Percentiles rank a stretch among this genome's conserved stretches.
These are phyloP conservation scores for Fraxinus excelsior DNA, from an alignment of 257 asterid species.

Conservation along the genomic window DNA sequence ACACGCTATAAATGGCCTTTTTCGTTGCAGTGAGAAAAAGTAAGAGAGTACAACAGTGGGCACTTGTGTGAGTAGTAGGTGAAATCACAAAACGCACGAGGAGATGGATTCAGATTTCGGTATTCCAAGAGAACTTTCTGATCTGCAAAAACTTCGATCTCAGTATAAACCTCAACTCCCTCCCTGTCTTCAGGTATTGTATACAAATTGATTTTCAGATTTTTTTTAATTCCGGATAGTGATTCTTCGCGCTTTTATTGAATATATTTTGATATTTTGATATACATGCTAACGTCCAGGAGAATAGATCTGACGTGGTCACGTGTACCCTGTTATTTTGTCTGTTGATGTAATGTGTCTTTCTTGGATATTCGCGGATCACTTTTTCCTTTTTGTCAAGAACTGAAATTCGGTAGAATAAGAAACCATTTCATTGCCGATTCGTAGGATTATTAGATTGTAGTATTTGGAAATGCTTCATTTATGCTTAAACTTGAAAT, in stretches of 20 bases:
- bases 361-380: not conserved
- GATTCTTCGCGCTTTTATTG: not conserved
- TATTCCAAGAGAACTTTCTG: constrained; percentile 70
- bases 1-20: not conserved
- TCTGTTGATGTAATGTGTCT: constrained; percentile 11
- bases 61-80: constrained; percentile 22
- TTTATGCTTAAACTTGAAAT: not conserved
- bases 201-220: not conserved
- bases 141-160: constrained; percentile 82
- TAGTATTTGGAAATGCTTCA: not conserved
- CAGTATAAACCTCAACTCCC: constrained; percentile 76
- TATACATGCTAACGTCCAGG: constrained; percentile 23
- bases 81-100: constrained; percentile 10
- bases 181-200: constrained; percentile 86
- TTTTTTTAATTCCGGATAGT: not conserved
- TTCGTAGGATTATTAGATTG: not conserved
- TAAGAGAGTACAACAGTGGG: not conserved
- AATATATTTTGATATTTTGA: constrained; percentile 1
- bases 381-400: not conserved
- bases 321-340: not conserved
- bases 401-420: not conserved
- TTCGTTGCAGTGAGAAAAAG: not conserved
- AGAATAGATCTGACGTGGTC: constrained; percentile 32
- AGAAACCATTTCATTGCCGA: not conserved
- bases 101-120: constrained; percentile 88